Base-by-base conservation (phyloP, 768 basidiomycete species). In the Termitomyces sp. region DNA sequence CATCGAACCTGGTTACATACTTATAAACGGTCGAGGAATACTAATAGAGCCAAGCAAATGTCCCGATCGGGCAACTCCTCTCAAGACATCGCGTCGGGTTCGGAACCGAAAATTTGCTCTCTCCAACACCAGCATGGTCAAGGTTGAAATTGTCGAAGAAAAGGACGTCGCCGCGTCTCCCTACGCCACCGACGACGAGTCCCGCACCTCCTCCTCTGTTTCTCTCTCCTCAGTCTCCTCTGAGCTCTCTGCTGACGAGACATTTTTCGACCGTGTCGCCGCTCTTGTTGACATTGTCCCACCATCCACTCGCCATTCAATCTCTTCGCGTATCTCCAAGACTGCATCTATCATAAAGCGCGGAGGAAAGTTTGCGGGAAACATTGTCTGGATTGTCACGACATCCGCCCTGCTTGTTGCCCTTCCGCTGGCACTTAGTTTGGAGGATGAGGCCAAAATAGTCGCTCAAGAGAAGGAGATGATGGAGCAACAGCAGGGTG, bases 281-380 rank as follows among this genome's bases (percentile, higher is more conserved):
- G 96, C 96, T 26, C 88, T 99, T 71, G 89, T 90, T 65, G 96
- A 99, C 79, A 98, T 99, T 68, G 85, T 99, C 5, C 89, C 95
- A 7, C 97, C 97, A 24, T 76, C 88, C 9, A 95, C 95, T 39
- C 86, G 97, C 60, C 87, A 90, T 65, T 76, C 75, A 66, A 83
- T 98, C 62, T 72, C 81, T 51, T 77, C 85, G 24, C 81, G 81
- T 53, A 65, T 90, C 56, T 75, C 81, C 28, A 79, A 79, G 49
- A 82, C 91, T 0, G 78, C 85, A 4, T 74, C 81, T 2, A 83
- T 87, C 70, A 54, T 92, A 33, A 88, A 84, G 68, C 83, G 81
- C 58, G 78, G 83, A 7, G 79, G 85, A 49, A 90, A 86, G 74
- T 65, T 90, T 51, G 82, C 86, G 34, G 96, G 97, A 15, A 94